Evolutionary conservation across 139 green algal genomes (phyloP).

Genomic region (Picochlorum sp.): DNA sequence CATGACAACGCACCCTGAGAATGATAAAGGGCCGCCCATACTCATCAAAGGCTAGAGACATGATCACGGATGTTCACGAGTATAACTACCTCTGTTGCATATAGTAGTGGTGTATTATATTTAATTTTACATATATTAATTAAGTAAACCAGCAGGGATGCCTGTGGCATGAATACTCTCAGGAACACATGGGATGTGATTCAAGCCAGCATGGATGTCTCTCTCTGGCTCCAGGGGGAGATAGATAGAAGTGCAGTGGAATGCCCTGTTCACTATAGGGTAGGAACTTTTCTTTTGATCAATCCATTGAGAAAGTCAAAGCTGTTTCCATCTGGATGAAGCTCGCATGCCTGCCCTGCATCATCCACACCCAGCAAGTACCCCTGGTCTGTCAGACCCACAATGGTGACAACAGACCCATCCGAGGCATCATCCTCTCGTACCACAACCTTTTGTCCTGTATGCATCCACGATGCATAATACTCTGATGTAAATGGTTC

Average conservation of each 20-base stretch:
- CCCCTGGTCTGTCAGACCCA: conserved; percentile 48
- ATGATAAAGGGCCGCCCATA: conserved; percentile 96
- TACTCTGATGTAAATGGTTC: conserved; percentile 57
- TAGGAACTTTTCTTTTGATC: conserved; percentile 39
- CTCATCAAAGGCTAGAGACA: conserved; percentile 96
- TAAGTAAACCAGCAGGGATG: no score
- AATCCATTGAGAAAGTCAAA: conserved; percentile 62
- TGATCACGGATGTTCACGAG: conserved; percentile 18
- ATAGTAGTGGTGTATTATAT: no score
- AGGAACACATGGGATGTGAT: no score
- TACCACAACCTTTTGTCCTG: conserved; percentile 47
- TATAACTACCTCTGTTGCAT: no score
- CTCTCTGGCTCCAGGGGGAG: no score
- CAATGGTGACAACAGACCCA: conserved; percentile 31
- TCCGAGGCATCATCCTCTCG: conserved; percentile 16
- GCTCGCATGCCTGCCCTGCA: conserved; percentile 53
- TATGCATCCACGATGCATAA: conserved; percentile 69
- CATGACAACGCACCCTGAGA: conserved; percentile 56
- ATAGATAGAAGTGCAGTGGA: no score
- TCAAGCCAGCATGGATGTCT: no score
- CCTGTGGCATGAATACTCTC: no score
- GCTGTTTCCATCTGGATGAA: conserved; percentile 88
- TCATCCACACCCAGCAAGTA: conserved; percentile 65
- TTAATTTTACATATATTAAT: no score
- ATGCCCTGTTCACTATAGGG: no score